Base-by-base conservation (phyloP, 345 rosid species). In the Jatropha curcas region DNA sequence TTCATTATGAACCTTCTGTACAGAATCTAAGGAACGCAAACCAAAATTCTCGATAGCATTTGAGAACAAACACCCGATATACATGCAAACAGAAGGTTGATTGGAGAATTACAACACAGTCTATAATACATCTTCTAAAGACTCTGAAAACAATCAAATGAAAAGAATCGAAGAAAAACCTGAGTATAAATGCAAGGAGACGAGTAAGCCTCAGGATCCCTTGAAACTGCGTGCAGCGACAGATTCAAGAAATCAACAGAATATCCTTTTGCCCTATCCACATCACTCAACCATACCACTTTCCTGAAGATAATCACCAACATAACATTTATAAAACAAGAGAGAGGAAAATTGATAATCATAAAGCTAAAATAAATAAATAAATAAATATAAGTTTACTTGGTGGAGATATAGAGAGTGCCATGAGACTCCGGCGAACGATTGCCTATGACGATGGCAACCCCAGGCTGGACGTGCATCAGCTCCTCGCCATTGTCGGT, bases 151-250 rank as follows among this genome's bases (percentile, higher is more conserved):
- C 59, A 2, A 5, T 19, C 25, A 14, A 25, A 17, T 10, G 3
- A 9, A 34, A 39, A 9, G 27, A 65, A 30, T 22, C 3, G 27
- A 4, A 33, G 0, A 56, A 16, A 11, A 43, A 95, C 99, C 92
- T 91, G 99, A 71, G 95, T 74, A 59, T 96, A 88, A 52, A 96
- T 84, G 77, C 98, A 96, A 70, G 99, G 98, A 80, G 93, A 84
- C 34, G 89, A 79, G 73, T 88, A 96, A 51, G 97, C 87, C 75
- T 88, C 95, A 0, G 95, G 99, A 71, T 96, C 97, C 77, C 89
- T 84, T 6, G 98, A 96, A 4, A 93, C 89, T 0, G 98, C 99
- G 45, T 96, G 99, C 56, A 96, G 91, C 8, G 95, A 91, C 22
- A 96, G 64, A 22, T 94, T 86, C 79, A 90, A 80, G 85, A 93